These are phyloP conservation scores for Picea mariana DNA, from an alignment of 83 land plant species.

Conservation along the genomic window DNA sequence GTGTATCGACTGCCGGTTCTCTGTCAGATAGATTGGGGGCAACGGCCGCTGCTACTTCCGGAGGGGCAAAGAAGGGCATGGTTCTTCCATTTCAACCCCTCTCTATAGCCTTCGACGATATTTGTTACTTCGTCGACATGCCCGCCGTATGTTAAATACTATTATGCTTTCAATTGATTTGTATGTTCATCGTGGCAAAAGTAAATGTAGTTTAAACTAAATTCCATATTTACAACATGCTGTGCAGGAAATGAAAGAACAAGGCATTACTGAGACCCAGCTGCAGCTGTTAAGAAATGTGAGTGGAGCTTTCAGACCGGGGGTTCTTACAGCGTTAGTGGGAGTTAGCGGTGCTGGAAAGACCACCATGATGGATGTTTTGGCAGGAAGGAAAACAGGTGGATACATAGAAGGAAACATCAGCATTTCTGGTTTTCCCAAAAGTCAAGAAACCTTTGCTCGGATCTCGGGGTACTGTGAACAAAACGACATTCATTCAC, in stretches of 20 bases:
- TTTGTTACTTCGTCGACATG: slow-evolving; percentile 66
- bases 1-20: background rate
- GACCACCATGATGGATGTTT: slow-evolving; percentile 70
- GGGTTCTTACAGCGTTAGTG: slow-evolving; percentile 52
- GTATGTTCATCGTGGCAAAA: no score
- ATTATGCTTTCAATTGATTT: background rate
- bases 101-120: slow-evolving; percentile 49
- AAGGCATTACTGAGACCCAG: slow-evolving; percentile 34
- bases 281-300: slow-evolving; percentile 47
- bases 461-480: slow-evolving; percentile 57
- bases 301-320: slow-evolving; percentile 62
- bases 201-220: no score
- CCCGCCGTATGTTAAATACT: slow-evolving; percentile 37
- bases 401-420: slow-evolving; percentile 55
- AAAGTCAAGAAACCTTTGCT: slow-evolving; percentile 56
- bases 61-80: slow-evolving; percentile 44
- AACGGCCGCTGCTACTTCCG: background rate
- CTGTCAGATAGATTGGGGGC: background rate
- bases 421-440: slow-evolving; percentile 50
- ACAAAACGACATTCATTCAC: slow-evolving; percentile 58
- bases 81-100: slow-evolving; percentile 64
- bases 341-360: slow-evolving; percentile 76
- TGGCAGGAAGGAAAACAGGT: slow-evolving; percentile 65
- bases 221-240: no score
- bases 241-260: slow-evolving; percentile 48